Evolutionary conservation across 2,329 filamentous ascomycete genomes (phyloP).

Genomic region (Fusarium sp.): DNA sequence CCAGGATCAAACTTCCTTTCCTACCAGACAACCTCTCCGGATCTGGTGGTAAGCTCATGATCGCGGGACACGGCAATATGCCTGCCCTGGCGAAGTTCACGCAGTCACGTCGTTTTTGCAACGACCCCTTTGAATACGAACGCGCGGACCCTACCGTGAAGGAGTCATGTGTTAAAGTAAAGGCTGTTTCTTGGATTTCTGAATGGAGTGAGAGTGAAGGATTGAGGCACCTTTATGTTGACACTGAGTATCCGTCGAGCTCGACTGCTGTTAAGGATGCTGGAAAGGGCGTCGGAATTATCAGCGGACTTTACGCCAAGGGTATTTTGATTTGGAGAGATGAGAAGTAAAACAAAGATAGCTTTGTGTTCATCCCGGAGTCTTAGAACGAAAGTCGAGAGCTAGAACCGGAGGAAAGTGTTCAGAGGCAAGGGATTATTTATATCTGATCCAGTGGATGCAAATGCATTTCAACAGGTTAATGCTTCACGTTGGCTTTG

Average conservation of each 20-base stretch:
- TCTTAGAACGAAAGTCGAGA: background rate
- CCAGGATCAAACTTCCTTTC: slow-evolving; percentile 46
- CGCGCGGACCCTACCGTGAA: slow-evolving; percentile 16
- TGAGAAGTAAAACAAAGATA: background rate
- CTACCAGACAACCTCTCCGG: slow-evolving; percentile 53
- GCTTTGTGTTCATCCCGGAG: too few relatives aligned
- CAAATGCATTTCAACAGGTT: fast-evolving
- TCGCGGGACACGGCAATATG: slow-evolving; percentile 53
- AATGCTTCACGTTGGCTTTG: background rate
- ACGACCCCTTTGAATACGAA: slow-evolving; percentile 42
- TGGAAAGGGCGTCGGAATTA: slow-evolving; percentile 46
- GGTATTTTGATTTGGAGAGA: slow-evolving; percentile 46
- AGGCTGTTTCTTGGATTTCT: slow-evolving; percentile 44
- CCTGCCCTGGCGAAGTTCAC: slow-evolving; percentile 47
- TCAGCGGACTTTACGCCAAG: slow-evolving; percentile 51
- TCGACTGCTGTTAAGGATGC: slow-evolving; percentile 47
- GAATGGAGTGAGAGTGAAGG: slow-evolving; percentile 50
- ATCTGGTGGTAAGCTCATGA: slow-evolving; percentile 46
- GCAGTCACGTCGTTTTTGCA: slow-evolving; percentile 48
- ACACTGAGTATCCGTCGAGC: slow-evolving; percentile 48
- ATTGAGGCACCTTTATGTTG: slow-evolving; percentile 47
- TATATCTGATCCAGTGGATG: fast-evolving
- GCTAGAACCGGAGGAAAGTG: fast-evolving
- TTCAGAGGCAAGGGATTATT: background rate
- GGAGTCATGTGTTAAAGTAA: background rate